Base-by-base conservation (phyloP, 2,329 filamentous ascomycete genomes). In the Fusarium decemcellulare region DNA sequence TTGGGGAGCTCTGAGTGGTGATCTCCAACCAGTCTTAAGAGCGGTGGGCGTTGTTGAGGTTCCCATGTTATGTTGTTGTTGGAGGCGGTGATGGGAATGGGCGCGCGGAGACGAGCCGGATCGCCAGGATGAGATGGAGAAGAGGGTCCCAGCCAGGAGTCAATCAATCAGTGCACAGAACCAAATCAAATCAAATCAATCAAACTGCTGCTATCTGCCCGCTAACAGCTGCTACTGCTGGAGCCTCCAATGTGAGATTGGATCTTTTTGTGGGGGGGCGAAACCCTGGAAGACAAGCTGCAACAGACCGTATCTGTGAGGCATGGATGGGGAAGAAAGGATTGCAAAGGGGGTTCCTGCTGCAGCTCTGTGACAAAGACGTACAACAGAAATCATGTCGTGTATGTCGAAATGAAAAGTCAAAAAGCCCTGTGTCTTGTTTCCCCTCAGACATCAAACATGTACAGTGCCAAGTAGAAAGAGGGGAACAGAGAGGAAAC, bases 231-330 rank as follows among this genome's bases (percentile, higher is more conserved):
- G 32, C n/a, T 54, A 18, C n/a, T 16, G 23, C 23, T 23, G 23
- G 23, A 23, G 23, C 23, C 23, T 23, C 23, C 34, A 50, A 65
- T 53, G 60, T 67, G 58, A 70, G 67, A 70, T 70, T 67, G 67
- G 62, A 63, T 54, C 55, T 34, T 52, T 69, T 70, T 69, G 67
- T 46, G 60, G 62, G 54, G 43, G 43, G 32, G 18, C n/a, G 18
- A 53, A 60, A 63, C 59, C 63, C 69, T 63, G 67, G 51, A 70
- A 50, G 18, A 42, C 47, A 30, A 43, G 54, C 59, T 69, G 67
- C 66, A 70, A 48, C 62, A 63, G 53, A 47, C 67, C 50, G 58
- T 70, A 63, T 70, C 46, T 53, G 66, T 58, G 47, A 46, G 27
- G 47, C 23, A 59, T 46, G 50, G 50, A 60, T 23, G 23, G 59